A percentile compares a stretch with the other conserved stretches of the same genome.
These are phyloP conservation scores for Hansenula sp. DNA, from an alignment of 1,139 yeast species.

Conservation along the genomic window DNA sequence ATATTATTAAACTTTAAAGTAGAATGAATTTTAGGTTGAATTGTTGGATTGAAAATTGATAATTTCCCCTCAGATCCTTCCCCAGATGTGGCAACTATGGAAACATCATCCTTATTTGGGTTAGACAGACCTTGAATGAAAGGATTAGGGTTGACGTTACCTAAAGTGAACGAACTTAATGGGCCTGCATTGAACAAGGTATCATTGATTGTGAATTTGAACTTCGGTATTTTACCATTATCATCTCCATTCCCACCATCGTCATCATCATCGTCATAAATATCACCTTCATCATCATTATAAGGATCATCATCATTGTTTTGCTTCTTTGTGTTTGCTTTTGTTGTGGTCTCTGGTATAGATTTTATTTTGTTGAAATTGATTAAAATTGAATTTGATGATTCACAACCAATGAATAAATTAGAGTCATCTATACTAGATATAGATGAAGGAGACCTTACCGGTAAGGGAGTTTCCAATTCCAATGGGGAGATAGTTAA, in stretches of 20 bases:
- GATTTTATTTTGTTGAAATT: conserved; percentile 6
- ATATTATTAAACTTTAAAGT: conserved; percentile 74
- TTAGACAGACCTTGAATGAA: conserved; percentile 60
- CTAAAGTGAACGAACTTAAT: conserved; percentile 63
- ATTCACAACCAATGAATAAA: conserved; percentile 40
- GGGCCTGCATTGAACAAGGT: conserved; percentile 70
- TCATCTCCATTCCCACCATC: conserved; percentile 17
- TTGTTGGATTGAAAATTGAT: conserved; percentile 58
- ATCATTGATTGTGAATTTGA: conserved; percentile 47
- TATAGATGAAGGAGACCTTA: conserved; percentile 19
- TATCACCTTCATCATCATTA: conserved; percentile 30
- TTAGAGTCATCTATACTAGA: conserved; percentile 19
- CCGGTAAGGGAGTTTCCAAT: neutral
- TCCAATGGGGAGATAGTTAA: conserved; percentile 24
- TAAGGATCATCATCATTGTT: conserved; percentile 22
- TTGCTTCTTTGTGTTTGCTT: conserved; percentile 16
- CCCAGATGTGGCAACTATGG: conserved; percentile 72
- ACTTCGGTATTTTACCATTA: conserved; percentile 27
- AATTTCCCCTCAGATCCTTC: conserved; percentile 51
- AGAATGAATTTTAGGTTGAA: conserved; percentile 63
- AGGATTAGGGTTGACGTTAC: conserved; percentile 52
- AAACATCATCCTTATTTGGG: conserved; percentile 62
- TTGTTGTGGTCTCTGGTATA: conserved; percentile 10
- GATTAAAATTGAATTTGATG: conserved; percentile 35
- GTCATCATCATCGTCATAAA: conserved; percentile 31